These are phyloP conservation scores for Colletotrichum lupini DNA, from an alignment of 2,329 filamentous ascomycete genomes.

Conservation along the genomic window DNA sequence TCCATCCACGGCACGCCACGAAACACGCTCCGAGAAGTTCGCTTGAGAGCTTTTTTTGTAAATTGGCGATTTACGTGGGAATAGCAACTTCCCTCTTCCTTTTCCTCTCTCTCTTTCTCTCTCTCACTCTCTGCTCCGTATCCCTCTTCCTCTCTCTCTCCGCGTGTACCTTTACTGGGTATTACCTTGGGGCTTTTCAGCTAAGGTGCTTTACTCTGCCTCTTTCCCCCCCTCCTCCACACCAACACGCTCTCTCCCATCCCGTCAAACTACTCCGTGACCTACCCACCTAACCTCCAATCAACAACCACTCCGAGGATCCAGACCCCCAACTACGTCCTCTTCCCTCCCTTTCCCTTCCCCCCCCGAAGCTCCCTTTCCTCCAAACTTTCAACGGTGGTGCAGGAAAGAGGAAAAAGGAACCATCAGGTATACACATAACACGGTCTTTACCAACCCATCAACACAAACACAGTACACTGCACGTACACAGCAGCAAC, in stretches of 20 bases:
- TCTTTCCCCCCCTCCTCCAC: background rate
- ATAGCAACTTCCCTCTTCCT: background rate
- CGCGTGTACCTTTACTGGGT: background rate
- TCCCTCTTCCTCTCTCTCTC: background rate
- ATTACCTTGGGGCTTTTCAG: background rate
- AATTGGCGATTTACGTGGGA: slow-evolving; percentile 2
- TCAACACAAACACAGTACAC: too few species aligned
- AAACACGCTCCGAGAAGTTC: slow-evolving; percentile 10
- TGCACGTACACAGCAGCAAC: background rate
- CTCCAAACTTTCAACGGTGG: background rate
- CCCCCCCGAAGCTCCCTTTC: background rate
- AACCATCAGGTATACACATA: background rate
- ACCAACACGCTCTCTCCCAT: background rate
- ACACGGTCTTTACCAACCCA: too few species aligned
- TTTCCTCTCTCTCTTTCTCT: background rate
- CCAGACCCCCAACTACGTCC: background rate
- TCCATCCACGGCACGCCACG: slow-evolving; percentile 9
- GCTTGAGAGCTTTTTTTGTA: background rate
- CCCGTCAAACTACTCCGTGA: background rate
- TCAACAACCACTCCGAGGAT: background rate
- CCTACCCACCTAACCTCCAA: background rate
- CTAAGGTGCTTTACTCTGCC: background rate
- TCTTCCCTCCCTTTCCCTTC: background rate
- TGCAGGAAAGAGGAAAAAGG: background rate
- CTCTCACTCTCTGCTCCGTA: background rate